Percentiles rank a stretch among this genome's conserved stretches.
Conservation (phyloP, 1,284 basidiomycete species). For the Inonotus obliquus region DNA sequence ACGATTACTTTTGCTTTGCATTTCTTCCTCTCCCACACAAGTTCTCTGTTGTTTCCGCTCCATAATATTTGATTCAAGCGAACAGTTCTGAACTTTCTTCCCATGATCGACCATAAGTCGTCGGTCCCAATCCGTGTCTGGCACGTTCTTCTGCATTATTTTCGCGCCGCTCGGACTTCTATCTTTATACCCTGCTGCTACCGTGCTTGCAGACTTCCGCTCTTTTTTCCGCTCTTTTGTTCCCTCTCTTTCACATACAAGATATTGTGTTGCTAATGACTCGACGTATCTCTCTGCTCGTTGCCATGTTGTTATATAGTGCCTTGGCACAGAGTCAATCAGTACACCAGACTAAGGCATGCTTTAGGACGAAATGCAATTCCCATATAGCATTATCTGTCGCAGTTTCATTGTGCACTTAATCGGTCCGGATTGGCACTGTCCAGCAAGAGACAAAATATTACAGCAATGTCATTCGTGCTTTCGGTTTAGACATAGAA, state of each 20-base stretch:
- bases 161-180: not conserved
- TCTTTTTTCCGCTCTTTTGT: not conserved
- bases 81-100: not conserved
- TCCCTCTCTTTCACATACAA: not conserved
- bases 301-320: not conserved
- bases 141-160: constrained; percentile 2
- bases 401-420: not conserved
- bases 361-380: constrained; percentile 1
- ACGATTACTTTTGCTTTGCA: not conserved
- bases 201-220: constrained; percentile 14
- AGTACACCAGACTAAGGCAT: not conserved
- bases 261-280: constrained; percentile 6
- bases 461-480: not conserved
- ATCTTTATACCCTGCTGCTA: constrained; percentile 5
- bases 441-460: not conserved
- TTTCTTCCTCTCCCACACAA: not conserved
- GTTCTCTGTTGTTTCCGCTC: not conserved
- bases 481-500: not conserved
- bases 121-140: constrained; percentile 6
- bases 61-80: not conserved
- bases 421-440: not conserved
- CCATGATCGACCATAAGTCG: not conserved
- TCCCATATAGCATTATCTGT: not conserved
- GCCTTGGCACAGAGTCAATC: not conserved
- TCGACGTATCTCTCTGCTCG: not conserved